A percentile compares a stretch with the other conserved stretches of the same genome.
phyloP scores from a whole-genome alignment of 2,329 filamentous ascomycete genomes.

The Trichoderma brevicompactum region DNA sequence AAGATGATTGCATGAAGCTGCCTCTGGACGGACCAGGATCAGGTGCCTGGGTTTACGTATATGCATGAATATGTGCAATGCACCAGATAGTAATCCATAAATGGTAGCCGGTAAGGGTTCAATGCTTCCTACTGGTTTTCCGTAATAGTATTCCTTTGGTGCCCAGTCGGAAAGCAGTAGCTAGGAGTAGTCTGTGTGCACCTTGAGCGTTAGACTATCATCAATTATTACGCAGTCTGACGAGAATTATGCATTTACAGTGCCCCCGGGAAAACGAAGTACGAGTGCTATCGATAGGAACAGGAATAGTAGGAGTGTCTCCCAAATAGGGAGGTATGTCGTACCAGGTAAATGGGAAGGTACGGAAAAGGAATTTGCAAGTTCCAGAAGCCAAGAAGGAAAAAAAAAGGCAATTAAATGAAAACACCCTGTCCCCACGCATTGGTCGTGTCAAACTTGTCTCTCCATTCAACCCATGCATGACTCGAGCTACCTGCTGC shows the following conservation, averaged over 20 bases:
- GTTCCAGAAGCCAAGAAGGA: not conserved
- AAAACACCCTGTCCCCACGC: slow-evolving; percentile 1
- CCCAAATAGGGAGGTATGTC: no score
- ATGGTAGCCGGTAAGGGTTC: not conserved
- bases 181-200: no score
- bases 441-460: not conserved
- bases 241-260: no score
- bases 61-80: not conserved
- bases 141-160: no score
- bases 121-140: no score
- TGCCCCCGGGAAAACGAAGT: no score
- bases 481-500: not conserved
- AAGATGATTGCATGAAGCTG: not conserved
- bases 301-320: no score
- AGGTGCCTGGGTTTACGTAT: no score
- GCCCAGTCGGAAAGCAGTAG: no score
- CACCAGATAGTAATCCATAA: not conserved
- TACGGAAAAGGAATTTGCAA: slow-evolving; percentile 7
- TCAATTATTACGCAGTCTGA: no score
- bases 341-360: not conserved
- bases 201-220: no score
- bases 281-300: slow-evolving; percentile 1
- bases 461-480: slow-evolving; percentile 9
- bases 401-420: not conserved
- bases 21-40: not conserved